A percentile compares a stretch with the other conserved stretches of the same genome.
Conservation (phyloP, 2,329 filamentous ascomycete species). For the Elsinoe australis region DNA sequence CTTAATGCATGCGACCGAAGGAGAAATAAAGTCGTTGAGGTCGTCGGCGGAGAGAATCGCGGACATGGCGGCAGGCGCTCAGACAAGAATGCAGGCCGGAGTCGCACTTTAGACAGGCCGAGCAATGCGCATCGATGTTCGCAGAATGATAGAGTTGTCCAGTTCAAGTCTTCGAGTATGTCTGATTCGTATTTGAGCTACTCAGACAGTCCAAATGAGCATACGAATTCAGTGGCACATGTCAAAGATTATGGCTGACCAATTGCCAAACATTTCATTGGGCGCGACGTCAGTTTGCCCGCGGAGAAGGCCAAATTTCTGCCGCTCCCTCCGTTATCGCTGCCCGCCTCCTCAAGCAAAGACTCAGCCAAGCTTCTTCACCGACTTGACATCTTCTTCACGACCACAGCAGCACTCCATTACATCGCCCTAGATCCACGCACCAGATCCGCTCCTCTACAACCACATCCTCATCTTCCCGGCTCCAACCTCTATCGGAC, state of each 20-base stretch:
- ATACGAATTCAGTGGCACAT: slow-evolving; percentile 6
- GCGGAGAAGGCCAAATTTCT: slow-evolving; percentile 9
- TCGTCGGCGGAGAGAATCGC: slow-evolving; percentile 95
- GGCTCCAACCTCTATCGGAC: too few species aligned
- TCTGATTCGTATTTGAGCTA: too few species aligned
- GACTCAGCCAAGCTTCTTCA: not conserved
- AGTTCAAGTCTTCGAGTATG: too few species aligned
- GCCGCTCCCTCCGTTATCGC: not conserved
- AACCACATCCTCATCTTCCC: too few species aligned
- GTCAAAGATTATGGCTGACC: slow-evolving; percentile 9
- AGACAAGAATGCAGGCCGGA: not conserved
- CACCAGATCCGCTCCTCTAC: too few species aligned
- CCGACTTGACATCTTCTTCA: not conserved
- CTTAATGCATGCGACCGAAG: slow-evolving; percentile 96
- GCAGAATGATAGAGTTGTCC: not conserved
- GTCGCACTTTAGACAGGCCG: too few species aligned
- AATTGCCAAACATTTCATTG: slow-evolving; percentile 15
- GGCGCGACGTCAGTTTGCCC: slow-evolving; percentile 13
- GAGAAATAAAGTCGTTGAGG: slow-evolving; percentile 97
- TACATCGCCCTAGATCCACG: slow-evolving; percentile 1
- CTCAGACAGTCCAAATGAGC: too few species aligned
- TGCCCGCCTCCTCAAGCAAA: not conserved
- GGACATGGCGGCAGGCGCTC: slow-evolving; percentile 57
- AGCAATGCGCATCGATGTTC: not conserved
- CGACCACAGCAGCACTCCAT: not conserved